These are phyloP conservation scores for Cercospora canescens DNA, from an alignment of 2,329 filamentous ascomycete species.

Conservation along the genomic window DNA sequence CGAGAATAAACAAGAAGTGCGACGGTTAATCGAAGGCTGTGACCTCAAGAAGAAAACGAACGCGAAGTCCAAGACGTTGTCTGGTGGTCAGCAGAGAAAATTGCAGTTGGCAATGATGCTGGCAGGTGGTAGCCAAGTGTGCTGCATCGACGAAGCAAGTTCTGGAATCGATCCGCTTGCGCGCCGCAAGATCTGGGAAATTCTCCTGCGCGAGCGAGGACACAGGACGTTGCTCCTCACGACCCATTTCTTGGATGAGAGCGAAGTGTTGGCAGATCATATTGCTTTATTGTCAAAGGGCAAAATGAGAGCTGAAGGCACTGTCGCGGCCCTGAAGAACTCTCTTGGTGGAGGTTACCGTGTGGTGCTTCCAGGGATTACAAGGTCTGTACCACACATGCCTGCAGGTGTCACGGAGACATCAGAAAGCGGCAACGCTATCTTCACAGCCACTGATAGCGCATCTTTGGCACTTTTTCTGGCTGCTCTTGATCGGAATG, in stretches of 20 bases:
- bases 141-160: slow-evolving; percentile 86
- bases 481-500: slow-evolving; percentile 57
- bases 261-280: slow-evolving; percentile 80
- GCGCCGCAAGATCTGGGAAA: slow-evolving; percentile 87
- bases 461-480: slow-evolving; percentile 15
- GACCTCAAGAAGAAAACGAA: slow-evolving; percentile 72
- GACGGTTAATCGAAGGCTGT: slow-evolving; percentile 65
- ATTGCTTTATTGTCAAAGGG: slow-evolving; percentile 85
- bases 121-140: slow-evolving; percentile 77
- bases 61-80: slow-evolving; percentile 72
- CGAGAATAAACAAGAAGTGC: slow-evolving; percentile 57
- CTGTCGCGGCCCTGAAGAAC: slow-evolving; percentile 79
- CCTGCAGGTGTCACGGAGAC: not conserved
- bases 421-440: not conserved
- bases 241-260: slow-evolving; percentile 89
- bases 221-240: slow-evolving; percentile 78
- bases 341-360: slow-evolving; percentile 77
- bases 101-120: slow-evolving; percentile 91
- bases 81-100: slow-evolving; percentile 86
- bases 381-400: not conserved
- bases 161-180: slow-evolving; percentile 83
- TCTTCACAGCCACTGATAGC: slow-evolving; percentile 14
- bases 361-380: slow-evolving; percentile 43
- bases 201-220: slow-evolving; percentile 78
- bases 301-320: slow-evolving; percentile 74